Evolutionary conservation across 208 protist species (phyloP).

Genomic region (Crithidia thermophila): DNA sequence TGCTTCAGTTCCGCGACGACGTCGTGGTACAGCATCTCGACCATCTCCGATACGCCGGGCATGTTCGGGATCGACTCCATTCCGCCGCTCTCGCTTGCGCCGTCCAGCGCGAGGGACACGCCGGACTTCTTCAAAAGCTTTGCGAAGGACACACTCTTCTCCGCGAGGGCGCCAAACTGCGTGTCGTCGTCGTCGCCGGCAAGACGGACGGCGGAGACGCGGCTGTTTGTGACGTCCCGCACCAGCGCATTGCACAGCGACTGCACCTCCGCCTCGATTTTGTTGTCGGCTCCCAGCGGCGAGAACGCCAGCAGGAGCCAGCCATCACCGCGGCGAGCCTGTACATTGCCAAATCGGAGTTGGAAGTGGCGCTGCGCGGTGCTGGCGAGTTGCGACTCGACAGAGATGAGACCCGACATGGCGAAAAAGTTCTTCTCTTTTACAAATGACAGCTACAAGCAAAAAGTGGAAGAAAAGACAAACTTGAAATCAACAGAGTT

Average conservation of each 20-base stretch:
- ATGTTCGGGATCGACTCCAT: slow-evolving; percentile 47
- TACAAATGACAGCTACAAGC: too few relatives aligned
- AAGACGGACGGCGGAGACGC: slow-evolving; percentile 54
- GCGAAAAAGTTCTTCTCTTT: too few relatives aligned
- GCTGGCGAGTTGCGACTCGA: slow-evolving; percentile 83
- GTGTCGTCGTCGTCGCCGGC: slow-evolving; percentile 66
- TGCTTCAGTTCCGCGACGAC: slow-evolving; percentile 54
- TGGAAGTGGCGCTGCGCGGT: slow-evolving; percentile 88
- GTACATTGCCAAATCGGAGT: slow-evolving; percentile 62
- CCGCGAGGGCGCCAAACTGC: slow-evolving; percentile 59
- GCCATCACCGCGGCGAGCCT: slow-evolving; percentile 74
- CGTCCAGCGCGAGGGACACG: slow-evolving; percentile 16
- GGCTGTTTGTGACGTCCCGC: slow-evolving; percentile 71
- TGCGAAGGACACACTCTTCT: slow-evolving; percentile 49
- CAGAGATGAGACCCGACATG: slow-evolving; percentile 57
- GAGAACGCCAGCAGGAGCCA: slow-evolving; percentile 77
- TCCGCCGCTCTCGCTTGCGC: slow-evolving; percentile 12
- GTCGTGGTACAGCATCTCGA: slow-evolving; percentile 88
- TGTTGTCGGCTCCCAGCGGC: slow-evolving; percentile 38
- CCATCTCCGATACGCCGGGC: slow-evolving; percentile 57
- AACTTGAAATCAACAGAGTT: too few relatives aligned
- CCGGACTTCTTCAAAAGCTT: slow-evolving; percentile 56
- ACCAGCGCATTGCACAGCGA: slow-evolving; percentile 74
- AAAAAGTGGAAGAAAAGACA: too few relatives aligned
- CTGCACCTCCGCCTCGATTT: slow-evolving; percentile 73